phyloP scores from a whole-genome alignment of 495 filamentous ascomycete genomes.

The Staphylotrichum longicolle region DNA sequence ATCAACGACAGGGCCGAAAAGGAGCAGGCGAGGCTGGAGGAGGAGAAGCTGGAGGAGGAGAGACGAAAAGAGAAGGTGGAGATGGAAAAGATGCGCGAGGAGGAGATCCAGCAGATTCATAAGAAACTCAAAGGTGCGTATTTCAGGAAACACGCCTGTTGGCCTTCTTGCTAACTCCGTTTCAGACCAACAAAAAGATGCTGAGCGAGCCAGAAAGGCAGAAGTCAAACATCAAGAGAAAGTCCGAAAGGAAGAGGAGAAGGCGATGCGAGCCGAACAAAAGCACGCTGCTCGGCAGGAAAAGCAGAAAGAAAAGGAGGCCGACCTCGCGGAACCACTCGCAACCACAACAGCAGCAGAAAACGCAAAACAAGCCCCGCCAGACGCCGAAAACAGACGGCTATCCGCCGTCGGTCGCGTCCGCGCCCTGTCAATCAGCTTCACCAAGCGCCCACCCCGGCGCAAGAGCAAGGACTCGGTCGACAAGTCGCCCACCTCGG shows the following conservation, averaged over 20 bases:
- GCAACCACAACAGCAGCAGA: slow-evolving; percentile 1
- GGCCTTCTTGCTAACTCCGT: slow-evolving; percentile 20
- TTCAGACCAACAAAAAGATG: slow-evolving; percentile 51
- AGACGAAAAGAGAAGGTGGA: slow-evolving; percentile 46
- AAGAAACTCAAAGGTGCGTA: slow-evolving; percentile 45
- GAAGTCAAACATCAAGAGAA: slow-evolving; percentile 55
- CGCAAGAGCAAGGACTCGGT: slow-evolving; percentile 21
- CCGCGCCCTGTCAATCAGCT: slow-evolving; percentile 26
- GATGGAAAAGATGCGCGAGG: slow-evolving; percentile 44
- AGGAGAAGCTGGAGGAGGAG: slow-evolving; percentile 49
- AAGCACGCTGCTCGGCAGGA: slow-evolving; percentile 47
- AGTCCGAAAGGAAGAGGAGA: slow-evolving; percentile 51
- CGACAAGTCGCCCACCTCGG: slow-evolving; percentile 12
- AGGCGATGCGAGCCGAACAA: slow-evolving; percentile 48
- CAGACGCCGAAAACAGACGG: slow-evolving; percentile 6
- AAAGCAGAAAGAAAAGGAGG: slow-evolving; percentile 35
- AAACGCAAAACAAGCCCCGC: neutral
- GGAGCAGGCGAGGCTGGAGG: slow-evolving; percentile 59
- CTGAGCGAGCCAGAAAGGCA: slow-evolving; percentile 45
- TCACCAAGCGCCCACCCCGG: slow-evolving; percentile 22
- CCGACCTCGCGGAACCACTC: neutral
- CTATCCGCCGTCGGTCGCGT: slow-evolving; percentile 13
- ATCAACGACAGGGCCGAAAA: slow-evolving; percentile 73
- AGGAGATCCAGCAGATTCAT: slow-evolving; percentile 44
- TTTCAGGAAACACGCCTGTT: too few species aligned